These are phyloP conservation scores for Saturnispora quitensis DNA, from an alignment of 805 yeast genomes.

Conservation along the genomic window DNA sequence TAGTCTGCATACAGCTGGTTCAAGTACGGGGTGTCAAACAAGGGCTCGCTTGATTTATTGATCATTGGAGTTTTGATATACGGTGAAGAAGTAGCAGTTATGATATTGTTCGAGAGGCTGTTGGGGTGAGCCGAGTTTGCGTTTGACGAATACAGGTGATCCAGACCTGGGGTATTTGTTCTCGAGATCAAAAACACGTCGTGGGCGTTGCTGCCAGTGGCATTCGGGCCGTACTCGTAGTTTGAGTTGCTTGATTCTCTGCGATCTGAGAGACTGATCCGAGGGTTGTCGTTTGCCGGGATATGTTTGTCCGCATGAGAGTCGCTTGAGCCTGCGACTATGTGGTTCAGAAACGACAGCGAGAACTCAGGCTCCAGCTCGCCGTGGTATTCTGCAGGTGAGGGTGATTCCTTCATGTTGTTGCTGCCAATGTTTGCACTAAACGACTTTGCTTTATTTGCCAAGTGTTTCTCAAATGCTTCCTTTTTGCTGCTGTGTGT, in stretches of 20 bases:
- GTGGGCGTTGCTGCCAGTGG: not conserved
- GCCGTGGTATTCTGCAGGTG: not conserved
- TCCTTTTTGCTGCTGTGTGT: not conserved
- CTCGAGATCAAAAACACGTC: conserved; percentile 1
- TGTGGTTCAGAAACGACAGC: not conserved
- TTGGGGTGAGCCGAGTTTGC: not conserved
- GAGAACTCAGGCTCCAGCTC: not conserved
- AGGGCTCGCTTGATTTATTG: conserved; percentile 7
- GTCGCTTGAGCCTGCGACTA: not conserved
- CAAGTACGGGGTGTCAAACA: conserved; percentile 13
- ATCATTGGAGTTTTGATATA: conserved; percentile 6
- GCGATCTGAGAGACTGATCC: not conserved
- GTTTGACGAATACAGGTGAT: not conserved
- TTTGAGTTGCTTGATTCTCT: not conserved
- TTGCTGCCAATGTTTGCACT: not conserved
- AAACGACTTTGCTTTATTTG: not conserved
- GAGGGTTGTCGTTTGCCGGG: not conserved
- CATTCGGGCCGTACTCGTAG: not conserved
- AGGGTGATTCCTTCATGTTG: not conserved
- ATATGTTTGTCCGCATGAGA: not conserved
- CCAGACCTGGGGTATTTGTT: not conserved
- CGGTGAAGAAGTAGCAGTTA: conserved; percentile 3
- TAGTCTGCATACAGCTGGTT: conserved; percentile 8
- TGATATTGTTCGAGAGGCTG: not conserved
- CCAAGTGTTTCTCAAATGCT: not conserved